Conservation (phyloP, 2,329 filamentous ascomycete species). For the Monosporascus sp. region DNA sequence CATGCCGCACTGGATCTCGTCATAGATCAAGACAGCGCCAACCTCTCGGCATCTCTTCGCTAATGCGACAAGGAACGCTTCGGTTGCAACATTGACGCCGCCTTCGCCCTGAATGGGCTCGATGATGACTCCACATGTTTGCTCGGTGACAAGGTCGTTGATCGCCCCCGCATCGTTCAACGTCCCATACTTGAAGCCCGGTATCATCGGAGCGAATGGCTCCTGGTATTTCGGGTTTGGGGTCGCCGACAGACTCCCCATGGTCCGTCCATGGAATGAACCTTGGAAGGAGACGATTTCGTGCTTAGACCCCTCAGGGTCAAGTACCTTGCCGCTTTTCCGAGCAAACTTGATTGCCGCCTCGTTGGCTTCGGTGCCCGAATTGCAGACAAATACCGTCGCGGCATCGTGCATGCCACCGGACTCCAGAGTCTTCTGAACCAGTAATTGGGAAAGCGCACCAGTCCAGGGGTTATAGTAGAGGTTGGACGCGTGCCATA, state of each 20-base stretch:
- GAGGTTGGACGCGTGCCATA: conserved; percentile 90
- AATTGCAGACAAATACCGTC: conserved; percentile 91
- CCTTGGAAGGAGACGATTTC: conserved; percentile 88
- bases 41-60: conserved; percentile 80
- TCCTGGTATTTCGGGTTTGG: conserved; percentile 97
- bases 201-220: conserved; percentile 92
- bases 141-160: conserved; percentile 68
- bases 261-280: conserved; percentile 94
- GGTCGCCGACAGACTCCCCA: conserved; percentile 92
- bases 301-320: conserved; percentile 66
- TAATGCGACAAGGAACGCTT: conserved; percentile 80
- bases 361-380: conserved; percentile 94
- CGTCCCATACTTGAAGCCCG: conserved; percentile 80
- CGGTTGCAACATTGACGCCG: conserved; percentile 76
- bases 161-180: conserved; percentile 79
- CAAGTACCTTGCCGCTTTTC: conserved; percentile 75
- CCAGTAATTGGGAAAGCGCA: conserved; percentile 75
- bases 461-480: conserved; percentile 98
- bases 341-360: conserved; percentile 95
- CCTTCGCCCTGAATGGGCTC: conserved; percentile 98
- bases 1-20: conserved; percentile 96
- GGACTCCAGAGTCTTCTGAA: conserved; percentile 72
- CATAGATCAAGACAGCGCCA: conserved; percentile 84
- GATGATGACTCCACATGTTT: conserved; percentile 89
- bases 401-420: conserved; percentile 77